Base-by-base conservation (phyloP, 1,284 basidiomycete species). In the Ceratobasidium sp. region DNA sequence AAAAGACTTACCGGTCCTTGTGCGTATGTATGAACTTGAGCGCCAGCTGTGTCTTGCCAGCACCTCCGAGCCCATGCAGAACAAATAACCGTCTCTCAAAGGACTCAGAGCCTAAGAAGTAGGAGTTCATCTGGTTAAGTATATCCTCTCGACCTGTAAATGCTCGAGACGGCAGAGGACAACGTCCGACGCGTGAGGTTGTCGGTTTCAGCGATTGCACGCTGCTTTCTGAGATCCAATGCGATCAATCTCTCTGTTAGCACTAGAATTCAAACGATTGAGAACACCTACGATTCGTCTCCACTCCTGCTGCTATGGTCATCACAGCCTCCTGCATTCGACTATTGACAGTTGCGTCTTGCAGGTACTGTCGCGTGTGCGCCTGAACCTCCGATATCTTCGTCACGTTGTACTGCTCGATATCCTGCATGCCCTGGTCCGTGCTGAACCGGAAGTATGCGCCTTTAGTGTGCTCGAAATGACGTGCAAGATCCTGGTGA, bases 371-470 rank as follows among this genome's bases (percentile, higher is more conserved):
- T 1, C 61, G 43, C 11, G 66, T 35, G 26, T 58, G 66, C 21
- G 52, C 1, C 2, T n/a, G 23, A 18, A 54, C 41, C 21, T 35
- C 13, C 9, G 14, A 14, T 14, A 46, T 14, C 28, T 70, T 58
- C 23, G 18, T n/a, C 41, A 41, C 46, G 14, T 43, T 54, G 2
- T 21, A 32, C 28, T 26, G 5, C 8, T 30, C 66, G 38, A 57
- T 49, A 47, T 35, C 16, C n/a, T 58, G 43, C 9, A 49, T 16
- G 23, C 66, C 66, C 28, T 58, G 66, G 18, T 46, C 43, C 6
- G 58, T 43, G 28, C 43, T 70, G 26, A 70, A 38, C 16, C 66
- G 28, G 23, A 46, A 70, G n/a, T 70, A 70, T 8, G 58, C n/a
- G 2, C 54, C 54, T 18, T 41, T 35, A 26, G 7, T 7, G 16